Evolutionary conservation across 192 early-diverging fungal species (phyloP).

Genomic region (Rhizophagus prolifer): DNA sequence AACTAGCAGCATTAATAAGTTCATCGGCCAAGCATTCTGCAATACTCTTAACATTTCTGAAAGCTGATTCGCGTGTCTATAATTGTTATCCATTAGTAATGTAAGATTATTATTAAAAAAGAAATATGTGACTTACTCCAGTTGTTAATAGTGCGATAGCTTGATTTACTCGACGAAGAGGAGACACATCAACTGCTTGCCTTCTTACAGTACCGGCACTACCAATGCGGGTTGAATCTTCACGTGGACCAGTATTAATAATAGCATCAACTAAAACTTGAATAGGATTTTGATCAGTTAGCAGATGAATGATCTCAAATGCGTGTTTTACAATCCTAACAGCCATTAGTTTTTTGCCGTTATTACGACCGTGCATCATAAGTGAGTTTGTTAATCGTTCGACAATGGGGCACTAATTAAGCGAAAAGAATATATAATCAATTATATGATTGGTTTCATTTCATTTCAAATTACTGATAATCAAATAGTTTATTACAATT

Average conservation of each 20-base stretch:
- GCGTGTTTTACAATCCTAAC: constrained; percentile 98
- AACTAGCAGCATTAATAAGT: constrained; percentile 94
- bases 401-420: constrained; percentile 85
- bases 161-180: constrained; percentile 97
- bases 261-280: constrained; percentile 98
- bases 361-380: constrained; percentile 99
- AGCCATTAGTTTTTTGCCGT: constrained; percentile 99
- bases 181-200: constrained; percentile 99
- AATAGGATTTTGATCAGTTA: constrained; percentile 97
- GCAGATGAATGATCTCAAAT: constrained; percentile 98
- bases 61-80: constrained; percentile 93
- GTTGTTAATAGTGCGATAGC: constrained; percentile 91
- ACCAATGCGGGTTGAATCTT: constrained; percentile 99
- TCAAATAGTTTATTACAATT: no score
- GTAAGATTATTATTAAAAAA: background rate
- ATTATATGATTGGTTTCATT: background rate
- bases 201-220: constrained; percentile 96
- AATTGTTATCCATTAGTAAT: background rate
- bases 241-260: constrained; percentile 98
- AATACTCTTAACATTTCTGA: constrained; percentile 99
- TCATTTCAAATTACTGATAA: background rate
- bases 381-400: constrained; percentile 98
- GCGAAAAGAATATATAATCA: background rate
- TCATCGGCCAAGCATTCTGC: constrained; percentile 99
- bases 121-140: constrained; percentile 59